Base-by-base conservation (phyloP, 805 yeast species). In the Kuraishia borneana region DNA sequence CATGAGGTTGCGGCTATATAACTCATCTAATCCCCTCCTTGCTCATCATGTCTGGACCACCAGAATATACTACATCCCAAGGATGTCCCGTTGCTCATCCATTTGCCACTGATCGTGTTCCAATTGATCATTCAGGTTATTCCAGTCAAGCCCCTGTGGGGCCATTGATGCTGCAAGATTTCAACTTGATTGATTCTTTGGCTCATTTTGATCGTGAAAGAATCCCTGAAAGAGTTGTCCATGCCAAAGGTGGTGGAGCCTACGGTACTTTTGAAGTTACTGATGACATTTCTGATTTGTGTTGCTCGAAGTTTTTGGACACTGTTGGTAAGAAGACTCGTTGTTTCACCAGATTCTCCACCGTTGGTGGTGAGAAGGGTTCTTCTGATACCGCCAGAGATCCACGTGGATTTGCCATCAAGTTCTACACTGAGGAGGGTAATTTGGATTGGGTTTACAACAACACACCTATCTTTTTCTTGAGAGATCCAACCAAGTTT, bases 181-280 rank as follows among this genome's bases (percentile, higher is more conserved):
- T 81, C 60, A 76, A 76, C 52, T 61, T 84, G 58, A 68, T 84
- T 47, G 95, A 84, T 49, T 70, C 84, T 2, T 58, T 84, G 37
- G 88, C 94, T 16, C 95, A 83, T 56, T 84, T 84, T 48, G 94
- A 83, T 60, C 69, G 94, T 45, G 95, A 84, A 60, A 67, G 95
- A 58, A 80, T 84, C 43, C 95, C 95, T 9, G 95, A 85, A 62
- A 70, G 95, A 60, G 94, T 84, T 37, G 95, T 85, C 23, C 95
- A 84, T 52, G 95, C 95, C 36, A 84, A 84, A 55, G 95, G 95
- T 45, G 81, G 88, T 10, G 95, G 95, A 51, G 95, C 95, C 7
- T 83, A 67, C 53, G 95, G 95, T 44, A 70, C 67, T 44, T 85
- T 85, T 53, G 94, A 82, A 56, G 88, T 80, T 34, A 84, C 95